These are phyloP conservation scores for Russula griseocarnosa DNA, from an alignment of 768 basidiomycete genomes.

Conservation along the genomic window DNA sequence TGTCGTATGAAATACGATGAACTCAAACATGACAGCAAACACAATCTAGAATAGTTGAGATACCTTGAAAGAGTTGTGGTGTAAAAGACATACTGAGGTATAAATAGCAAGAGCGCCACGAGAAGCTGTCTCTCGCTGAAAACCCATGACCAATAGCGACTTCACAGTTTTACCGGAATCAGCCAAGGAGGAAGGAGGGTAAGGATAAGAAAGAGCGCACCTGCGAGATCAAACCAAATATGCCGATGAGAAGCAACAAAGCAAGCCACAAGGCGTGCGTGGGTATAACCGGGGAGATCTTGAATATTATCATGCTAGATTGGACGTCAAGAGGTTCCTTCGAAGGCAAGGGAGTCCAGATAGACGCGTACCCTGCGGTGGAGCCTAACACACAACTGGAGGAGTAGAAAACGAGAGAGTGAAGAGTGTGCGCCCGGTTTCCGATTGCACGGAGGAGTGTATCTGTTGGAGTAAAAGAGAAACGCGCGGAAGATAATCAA, in stretches of 20 bases:
- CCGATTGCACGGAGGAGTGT: slow-evolving; percentile 64
- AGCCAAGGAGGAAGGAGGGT: background rate
- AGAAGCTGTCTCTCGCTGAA: slow-evolving; percentile 62
- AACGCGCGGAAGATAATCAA: background rate
- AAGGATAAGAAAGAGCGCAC: slow-evolving; percentile 20
- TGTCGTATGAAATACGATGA: no score
- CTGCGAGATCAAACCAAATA: slow-evolving; percentile 50
- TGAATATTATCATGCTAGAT: slow-evolving; percentile 43
- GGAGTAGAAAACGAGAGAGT: slow-evolving; percentile 66
- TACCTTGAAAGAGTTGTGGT: slow-evolving; percentile 7
- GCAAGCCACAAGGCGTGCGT: slow-evolving; percentile 43
- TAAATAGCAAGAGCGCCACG: slow-evolving; percentile 62
- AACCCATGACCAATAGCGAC: no score
- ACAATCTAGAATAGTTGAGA: no score
- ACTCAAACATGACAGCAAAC: no score
- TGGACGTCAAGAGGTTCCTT: background rate
- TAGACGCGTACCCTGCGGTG: slow-evolving; percentile 32
- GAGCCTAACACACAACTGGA: slow-evolving; percentile 47
- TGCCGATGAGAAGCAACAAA: slow-evolving; percentile 47
- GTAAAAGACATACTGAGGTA: slow-evolving; percentile 40
- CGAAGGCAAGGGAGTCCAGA: background rate
- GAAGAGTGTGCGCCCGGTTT: slow-evolving; percentile 67
- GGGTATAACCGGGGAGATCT: slow-evolving; percentile 46
- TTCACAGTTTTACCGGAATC: background rate
- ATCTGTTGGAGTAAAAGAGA: slow-evolving; percentile 33